phyloP scores from a whole-genome alignment of 306 rosid species.

The Geum urbanum region DNA sequence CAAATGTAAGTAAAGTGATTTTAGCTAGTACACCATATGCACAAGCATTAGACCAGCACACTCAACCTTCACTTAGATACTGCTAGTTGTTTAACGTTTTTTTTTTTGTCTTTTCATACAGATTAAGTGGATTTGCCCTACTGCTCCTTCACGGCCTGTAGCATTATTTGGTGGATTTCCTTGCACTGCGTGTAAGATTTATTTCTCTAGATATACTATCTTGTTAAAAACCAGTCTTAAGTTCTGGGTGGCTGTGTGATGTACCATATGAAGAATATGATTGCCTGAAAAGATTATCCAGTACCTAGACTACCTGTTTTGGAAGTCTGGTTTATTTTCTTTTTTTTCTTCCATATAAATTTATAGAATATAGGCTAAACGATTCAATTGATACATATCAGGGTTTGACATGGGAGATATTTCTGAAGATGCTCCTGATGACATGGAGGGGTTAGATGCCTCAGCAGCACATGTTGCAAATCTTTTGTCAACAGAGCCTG shows the following conservation, averaged over 20 bases:
- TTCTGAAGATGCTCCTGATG: conserved; percentile 69
- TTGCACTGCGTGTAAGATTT: conserved; percentile 84
- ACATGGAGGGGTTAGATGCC: conserved; percentile 92
- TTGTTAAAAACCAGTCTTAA: conserved; percentile 4
- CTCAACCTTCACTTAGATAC: not conserved
- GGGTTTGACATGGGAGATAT: conserved; percentile 92
- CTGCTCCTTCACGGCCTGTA: conserved; percentile 86
- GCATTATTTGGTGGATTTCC: conserved; percentile 87
- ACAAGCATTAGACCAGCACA: conserved; percentile 16
- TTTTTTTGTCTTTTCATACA: conserved; percentile 36
- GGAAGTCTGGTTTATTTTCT: not conserved
- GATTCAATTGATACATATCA: conserved; percentile 34
- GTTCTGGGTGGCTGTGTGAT: conserved; percentile 16
- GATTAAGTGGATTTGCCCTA: conserved; percentile 98
- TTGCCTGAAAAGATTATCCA: conserved; percentile 7
- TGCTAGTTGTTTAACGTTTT: conserved; percentile 7
- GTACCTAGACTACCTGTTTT: conserved; percentile 11
- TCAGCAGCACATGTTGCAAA: conserved; percentile 91
- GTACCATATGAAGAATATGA: conserved; percentile 3
- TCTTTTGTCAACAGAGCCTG: conserved; percentile 93
- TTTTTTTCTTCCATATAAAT: not conserved
- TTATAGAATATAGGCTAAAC: conserved; percentile 21
- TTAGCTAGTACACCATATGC: conserved; percentile 12
- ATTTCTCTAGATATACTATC: conserved; percentile 20
- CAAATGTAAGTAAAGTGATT: conserved; percentile 70